Evolutionary conservation across 805 yeast species (phyloP), one percentile per base, ranked within the genome.

Genomic region (Metschnikowia similis): DNA sequence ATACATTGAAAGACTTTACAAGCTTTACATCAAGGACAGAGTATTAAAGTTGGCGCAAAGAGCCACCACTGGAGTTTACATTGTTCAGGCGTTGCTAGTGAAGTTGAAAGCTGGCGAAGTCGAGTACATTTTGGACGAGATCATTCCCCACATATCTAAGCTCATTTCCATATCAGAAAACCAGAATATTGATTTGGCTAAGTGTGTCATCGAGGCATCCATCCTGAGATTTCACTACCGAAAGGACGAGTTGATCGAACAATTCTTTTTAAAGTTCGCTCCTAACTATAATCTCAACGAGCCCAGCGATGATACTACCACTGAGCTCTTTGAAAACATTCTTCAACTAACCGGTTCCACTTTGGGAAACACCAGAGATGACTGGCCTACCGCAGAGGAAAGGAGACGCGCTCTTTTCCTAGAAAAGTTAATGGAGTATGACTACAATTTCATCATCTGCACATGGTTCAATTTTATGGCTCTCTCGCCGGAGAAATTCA

Each of bases 341-440:
- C 71, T 89, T 46, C 79, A 79, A 57, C 66, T 89, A 54, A 75
- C 83, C 5, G 70, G 79, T 1, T 87, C 95, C 0, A 89, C 96
- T 0, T 69, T 89, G 49, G 94, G 92, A 30, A 87, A 87, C 66
- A 85, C 89, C 1, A 80, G 80, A 55, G 95, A 83, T 57, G 96
- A 89, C 64, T 88, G 96, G 96, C 96, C 96, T 42, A 89, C 96
- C 0, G 86, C 90, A 0, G 94, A 87, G 59, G 96, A 89, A 63
- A 80, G 95, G 73, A 81, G 91, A 70, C 74, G 94, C 53, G 75
- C 96, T 0, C 58, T 88, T 16, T 85, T 90, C 57, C 67, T 87
- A 50, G 92, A 89, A 62, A 81, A 83, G 56, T 70, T 90, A 49
- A 81, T 89, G 63, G 80, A 79, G 32, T 87, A 83, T 60, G 92